Evolutionary conservation across 148 eudicot species (phyloP), one percentile per base, ranked within the genome.

Genomic region (Talinum fruticosum): DNA sequence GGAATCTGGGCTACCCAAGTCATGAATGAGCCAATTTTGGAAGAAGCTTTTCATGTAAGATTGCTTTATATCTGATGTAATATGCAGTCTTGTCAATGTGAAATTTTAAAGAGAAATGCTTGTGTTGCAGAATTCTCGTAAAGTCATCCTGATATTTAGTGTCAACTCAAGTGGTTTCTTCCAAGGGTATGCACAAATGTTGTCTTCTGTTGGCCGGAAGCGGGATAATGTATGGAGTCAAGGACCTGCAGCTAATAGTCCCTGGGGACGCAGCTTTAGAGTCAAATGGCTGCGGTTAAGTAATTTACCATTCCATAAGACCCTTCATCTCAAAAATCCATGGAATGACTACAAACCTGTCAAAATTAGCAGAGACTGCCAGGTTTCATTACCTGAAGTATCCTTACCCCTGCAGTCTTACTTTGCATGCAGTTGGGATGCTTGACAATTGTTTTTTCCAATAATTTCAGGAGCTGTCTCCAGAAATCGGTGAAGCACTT

Each of bases 1-100:
- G 97, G 93, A 82, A 87, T 90, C 68, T 93, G 97, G 97, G 97
- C 97, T 49, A 93, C 97, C 82, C 97, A 93, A 88, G 85, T 88
- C 74, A 88, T 90, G 90, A 93, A 93, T 76, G 97, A 93, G 83
- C 93, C 89, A 29, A 90, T 90, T 74, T 80, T 93, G 75, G 93
- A 93, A 75, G 97, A 93, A 78, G 97, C 97, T 32, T 93, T 89
- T 85, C 84, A 80, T 84, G 97, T 93, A 89, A 90, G 93, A 70
- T 80, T 69, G 66, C 62, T 79, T 69, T 78, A 38, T 45, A 34
- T 69, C 61, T 69, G 54, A 75, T 75, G 47, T 57, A 66, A 30
- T 69, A 59, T 69, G 57, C 19, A 23, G 6, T 59, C 30, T n/a
- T 32, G 8, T 69, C 80, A 68, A 62, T 68, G 61, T n/a, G 54